Conservation (phyloP, 768 basidiomycete genomes). For the Lactifluus echinatus region DNA sequence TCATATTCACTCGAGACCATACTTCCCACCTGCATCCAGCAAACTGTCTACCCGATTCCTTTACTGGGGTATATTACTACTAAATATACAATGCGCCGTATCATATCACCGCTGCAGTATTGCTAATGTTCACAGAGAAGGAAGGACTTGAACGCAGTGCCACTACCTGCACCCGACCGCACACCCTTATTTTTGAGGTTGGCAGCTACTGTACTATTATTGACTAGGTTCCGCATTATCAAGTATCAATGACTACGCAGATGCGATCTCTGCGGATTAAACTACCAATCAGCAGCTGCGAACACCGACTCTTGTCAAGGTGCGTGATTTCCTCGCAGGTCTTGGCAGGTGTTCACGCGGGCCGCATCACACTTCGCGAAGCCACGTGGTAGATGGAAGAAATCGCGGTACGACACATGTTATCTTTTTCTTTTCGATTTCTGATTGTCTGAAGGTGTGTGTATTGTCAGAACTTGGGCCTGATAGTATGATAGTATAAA, state of each 20-base stretch:
- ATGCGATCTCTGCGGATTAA: neutral
- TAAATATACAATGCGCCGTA: neutral
- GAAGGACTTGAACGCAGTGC: neutral
- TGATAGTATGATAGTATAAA: neutral
- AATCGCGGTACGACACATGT: neutral
- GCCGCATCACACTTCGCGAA: too few relatives aligned
- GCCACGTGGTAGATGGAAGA: neutral
- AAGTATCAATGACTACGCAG: neutral
- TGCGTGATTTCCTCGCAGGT: neutral
- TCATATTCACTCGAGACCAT: neutral
- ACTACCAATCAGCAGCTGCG: neutral
- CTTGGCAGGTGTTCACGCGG: too few relatives aligned
- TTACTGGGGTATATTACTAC: constrained; percentile 1
- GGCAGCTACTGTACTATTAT: neutral
- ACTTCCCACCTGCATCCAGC: constrained; percentile 1
- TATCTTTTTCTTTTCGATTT: neutral
- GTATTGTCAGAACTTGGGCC: neutral
- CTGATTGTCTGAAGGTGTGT: neutral
- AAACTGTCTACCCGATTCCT: neutral
- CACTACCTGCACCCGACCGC: neutral
- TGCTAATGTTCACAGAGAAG: neutral
- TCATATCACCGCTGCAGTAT: neutral
- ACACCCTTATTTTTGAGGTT: neutral
- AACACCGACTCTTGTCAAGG: neutral
- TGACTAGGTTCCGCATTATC: neutral